These are phyloP conservation scores for Roridomyces roridus DNA, from an alignment of 768 basidiomycete species.

Conservation along the genomic window DNA sequence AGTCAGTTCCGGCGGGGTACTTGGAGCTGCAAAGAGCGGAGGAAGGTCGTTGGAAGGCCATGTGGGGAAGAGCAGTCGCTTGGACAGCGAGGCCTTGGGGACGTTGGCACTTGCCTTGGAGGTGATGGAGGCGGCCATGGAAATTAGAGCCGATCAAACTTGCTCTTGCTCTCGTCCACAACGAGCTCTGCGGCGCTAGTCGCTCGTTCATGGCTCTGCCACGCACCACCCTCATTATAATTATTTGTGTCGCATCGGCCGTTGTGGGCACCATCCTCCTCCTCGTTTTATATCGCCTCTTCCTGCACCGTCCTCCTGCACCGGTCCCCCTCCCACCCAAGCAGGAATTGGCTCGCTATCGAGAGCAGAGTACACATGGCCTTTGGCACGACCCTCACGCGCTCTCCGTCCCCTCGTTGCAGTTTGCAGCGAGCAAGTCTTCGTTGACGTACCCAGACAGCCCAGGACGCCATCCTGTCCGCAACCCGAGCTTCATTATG, in stretches of 20 bases:
- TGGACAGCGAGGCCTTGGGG: conserved; percentile 46
- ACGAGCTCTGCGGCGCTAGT: background rate
- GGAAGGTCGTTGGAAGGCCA: conserved; percentile 53
- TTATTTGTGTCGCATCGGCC: conserved; percentile 52
- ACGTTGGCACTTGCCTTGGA: conserved; percentile 29
- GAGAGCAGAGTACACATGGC: conserved; percentile 46
- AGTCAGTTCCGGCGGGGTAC: conserved; percentile 60
- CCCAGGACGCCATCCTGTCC: conserved; percentile 20
- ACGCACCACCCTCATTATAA: conserved; percentile 49
- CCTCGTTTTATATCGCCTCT: conserved; percentile 42
- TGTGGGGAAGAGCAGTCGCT: conserved; percentile 71
- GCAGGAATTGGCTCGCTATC: conserved; percentile 68
- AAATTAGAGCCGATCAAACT: too few species aligned
- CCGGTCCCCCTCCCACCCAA: conserved; percentile 64
- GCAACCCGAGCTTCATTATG: conserved; percentile 22
- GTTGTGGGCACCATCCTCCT: conserved; percentile 46
- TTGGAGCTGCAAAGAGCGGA: conserved; percentile 54
- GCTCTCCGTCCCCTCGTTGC: conserved; percentile 30
- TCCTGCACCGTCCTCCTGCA: conserved; percentile 36
- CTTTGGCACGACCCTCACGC: conserved; percentile 28
- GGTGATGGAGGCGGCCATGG: conserved; percentile 21
- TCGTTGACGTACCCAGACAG: conserved; percentile 36
- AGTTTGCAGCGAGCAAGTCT: conserved; percentile 36
- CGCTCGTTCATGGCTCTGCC: conserved; percentile 23
- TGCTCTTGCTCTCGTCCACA: too few species aligned